These are phyloP conservation scores for Dioscorea zingiberensis DNA, from an alignment of 106 monocot genomes.

Conservation along the genomic window DNA sequence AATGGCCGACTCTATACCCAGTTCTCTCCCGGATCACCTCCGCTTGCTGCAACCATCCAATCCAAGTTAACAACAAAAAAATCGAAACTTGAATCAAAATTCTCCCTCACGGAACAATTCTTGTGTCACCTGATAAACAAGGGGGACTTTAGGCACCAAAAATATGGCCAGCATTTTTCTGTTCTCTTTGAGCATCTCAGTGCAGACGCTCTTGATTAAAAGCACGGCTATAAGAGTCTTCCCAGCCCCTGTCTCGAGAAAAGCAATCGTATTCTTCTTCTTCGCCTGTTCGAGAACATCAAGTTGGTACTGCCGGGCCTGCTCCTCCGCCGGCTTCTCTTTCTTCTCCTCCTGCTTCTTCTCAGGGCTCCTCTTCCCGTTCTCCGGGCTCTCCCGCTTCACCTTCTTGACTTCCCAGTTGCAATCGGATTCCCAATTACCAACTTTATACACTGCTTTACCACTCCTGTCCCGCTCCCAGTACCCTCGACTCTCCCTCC, in stretches of 20 bases:
- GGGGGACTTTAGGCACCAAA: conserved; percentile 95
- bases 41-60: conserved; percentile 61
- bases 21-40: conserved; percentile 94
- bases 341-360: conserved; percentile 25
- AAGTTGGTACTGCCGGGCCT: conserved; percentile 86
- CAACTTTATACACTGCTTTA: conserved; percentile 57
- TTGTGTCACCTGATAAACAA: conserved; percentile 83
- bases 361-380: conserved; percentile 3
- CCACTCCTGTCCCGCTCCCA: conserved; percentile 85
- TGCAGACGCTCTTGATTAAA: conserved; percentile 66
- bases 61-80: background rate
- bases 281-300: conserved; percentile 96
- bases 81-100: background rate
- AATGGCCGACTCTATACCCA: conserved; percentile 85
- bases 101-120: background rate
- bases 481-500: conserved; percentile 53
- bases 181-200: conserved; percentile 52
- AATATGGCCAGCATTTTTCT: conserved; percentile 91
- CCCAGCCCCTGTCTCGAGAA: conserved; percentile 96
- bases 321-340: conserved; percentile 61
- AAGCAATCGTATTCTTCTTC: conserved; percentile 92
- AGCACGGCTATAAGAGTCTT: conserved; percentile 92
- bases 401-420: conserved; percentile 15
- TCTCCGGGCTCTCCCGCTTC: background rate
- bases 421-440: conserved; percentile 63